A percentile compares a stretch with the other conserved stretches of the same genome.
phyloP scores from a whole-genome alignment of 2,329 filamentous ascomycete species.

The Fusarium secorum region DNA sequence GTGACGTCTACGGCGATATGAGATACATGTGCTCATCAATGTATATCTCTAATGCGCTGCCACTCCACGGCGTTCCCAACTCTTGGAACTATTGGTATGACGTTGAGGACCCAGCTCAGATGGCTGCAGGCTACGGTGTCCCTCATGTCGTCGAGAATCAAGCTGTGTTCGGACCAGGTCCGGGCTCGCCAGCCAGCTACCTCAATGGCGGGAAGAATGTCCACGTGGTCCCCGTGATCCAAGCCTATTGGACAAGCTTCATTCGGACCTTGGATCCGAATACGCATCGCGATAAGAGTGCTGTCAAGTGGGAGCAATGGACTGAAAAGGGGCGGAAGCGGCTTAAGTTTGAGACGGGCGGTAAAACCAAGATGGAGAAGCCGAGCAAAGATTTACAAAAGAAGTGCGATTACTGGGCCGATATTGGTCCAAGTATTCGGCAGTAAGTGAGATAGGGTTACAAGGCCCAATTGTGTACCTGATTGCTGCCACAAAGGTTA shows the following conservation, averaged over 20 bases:
- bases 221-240: constrained; percentile 65
- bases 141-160: constrained; percentile 72
- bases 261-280: constrained; percentile 74
- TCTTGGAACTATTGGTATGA: constrained; percentile 76
- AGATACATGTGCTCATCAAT: constrained; percentile 49
- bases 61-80: constrained; percentile 44
- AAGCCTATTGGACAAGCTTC: constrained; percentile 79
- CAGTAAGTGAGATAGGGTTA: constrained; percentile 9
- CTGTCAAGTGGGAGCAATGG: constrained; percentile 55
- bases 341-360: constrained; percentile 52
- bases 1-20: constrained; percentile 48
- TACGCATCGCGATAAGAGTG: constrained; percentile 40
- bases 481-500: not conserved
- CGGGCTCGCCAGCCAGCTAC: constrained; percentile 66
- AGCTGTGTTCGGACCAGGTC: constrained; percentile 72
- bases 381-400: constrained; percentile 36
- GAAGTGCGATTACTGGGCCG: constrained; percentile 37
- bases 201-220: constrained; percentile 59
- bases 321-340: constrained; percentile 40
- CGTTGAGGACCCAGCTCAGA: constrained; percentile 65
- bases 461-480: not conserved
- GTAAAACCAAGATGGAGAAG: constrained; percentile 52
- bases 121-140: constrained; percentile 66
- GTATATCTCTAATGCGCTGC: constrained; percentile 43
- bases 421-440: constrained; percentile 25